Conservation (phyloP, 495 filamentous ascomycete genomes). For the Elaphomyces granulatus region DNA sequence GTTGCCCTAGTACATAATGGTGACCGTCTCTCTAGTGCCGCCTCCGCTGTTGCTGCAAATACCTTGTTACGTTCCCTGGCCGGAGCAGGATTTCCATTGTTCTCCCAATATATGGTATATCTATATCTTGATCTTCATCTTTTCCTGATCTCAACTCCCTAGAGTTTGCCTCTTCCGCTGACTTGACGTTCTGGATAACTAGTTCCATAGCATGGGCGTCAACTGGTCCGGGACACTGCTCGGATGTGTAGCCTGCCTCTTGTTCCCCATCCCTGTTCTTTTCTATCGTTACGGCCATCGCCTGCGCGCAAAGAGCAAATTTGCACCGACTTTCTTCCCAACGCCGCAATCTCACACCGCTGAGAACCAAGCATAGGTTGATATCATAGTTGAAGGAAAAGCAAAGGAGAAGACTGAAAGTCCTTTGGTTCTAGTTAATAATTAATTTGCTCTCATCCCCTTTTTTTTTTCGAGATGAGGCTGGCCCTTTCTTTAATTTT, state of each 20-base stretch:
- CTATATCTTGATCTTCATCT: not conserved
- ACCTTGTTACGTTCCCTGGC: slow-evolving; percentile 70
- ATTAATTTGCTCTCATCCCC: not conserved
- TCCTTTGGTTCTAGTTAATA: not conserved
- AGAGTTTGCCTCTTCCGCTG: slow-evolving; percentile 47
- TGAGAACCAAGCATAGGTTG: too few relatives aligned
- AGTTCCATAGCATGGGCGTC: slow-evolving; percentile 56
- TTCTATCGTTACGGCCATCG: slow-evolving; percentile 51
- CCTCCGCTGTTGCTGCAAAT: slow-evolving; percentile 79
- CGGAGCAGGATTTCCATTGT: slow-evolving; percentile 71
- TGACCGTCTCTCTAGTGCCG: slow-evolving; percentile 36
- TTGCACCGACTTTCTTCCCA: slow-evolving; percentile 39
- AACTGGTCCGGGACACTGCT: slow-evolving; percentile 64
- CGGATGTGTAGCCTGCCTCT: slow-evolving; percentile 47
- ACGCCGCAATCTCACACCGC: too few relatives aligned
- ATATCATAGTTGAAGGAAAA: too few relatives aligned
- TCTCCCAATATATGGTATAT: slow-evolving; percentile 55
- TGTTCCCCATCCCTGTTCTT: slow-evolving; percentile 62
- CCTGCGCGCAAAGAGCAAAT: slow-evolving; percentile 51
- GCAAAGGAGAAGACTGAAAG: too few relatives aligned
- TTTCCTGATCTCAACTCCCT: slow-evolving; percentile 15
- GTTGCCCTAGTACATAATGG: too few relatives aligned
- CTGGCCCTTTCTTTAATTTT: too few relatives aligned
- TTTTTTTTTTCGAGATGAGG: not conserved
- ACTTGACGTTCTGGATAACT: too few relatives aligned